These are phyloP conservation scores for Tetrapyrgos nigripes DNA, from an alignment of 1,284 basidiomycete genomes.

Conservation along the genomic window DNA sequence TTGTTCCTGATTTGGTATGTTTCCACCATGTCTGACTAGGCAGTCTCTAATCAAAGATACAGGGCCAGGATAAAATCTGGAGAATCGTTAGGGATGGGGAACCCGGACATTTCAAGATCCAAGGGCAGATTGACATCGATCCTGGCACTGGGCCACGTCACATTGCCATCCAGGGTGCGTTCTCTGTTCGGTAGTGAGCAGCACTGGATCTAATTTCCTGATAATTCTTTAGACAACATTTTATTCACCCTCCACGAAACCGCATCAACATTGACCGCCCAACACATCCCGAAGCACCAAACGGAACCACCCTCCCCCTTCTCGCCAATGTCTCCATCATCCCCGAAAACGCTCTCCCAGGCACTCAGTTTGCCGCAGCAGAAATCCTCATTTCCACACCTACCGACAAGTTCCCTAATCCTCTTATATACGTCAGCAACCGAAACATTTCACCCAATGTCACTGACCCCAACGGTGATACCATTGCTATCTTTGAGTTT, in stretches of 20 bases:
- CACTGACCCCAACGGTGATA: slow-evolving; percentile 56
- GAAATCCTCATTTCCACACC: slow-evolving; percentile 61
- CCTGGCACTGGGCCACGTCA: slow-evolving; percentile 65
- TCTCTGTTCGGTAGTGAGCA: neutral
- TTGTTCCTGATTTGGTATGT: slow-evolving; percentile 62
- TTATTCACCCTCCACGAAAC: slow-evolving; percentile 59
- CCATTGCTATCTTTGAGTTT: slow-evolving; percentile 63
- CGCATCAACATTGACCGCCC: slow-evolving; percentile 54
- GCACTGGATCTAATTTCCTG: slow-evolving; percentile 12
- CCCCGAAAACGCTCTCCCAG: slow-evolving; percentile 48
- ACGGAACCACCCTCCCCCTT: slow-evolving; percentile 50
- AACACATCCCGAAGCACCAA: slow-evolving; percentile 47
- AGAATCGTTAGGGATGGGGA: slow-evolving; percentile 50
- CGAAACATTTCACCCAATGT: slow-evolving; percentile 54
- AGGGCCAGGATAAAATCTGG: slow-evolving; percentile 71
- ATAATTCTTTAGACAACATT: slow-evolving; percentile 42
- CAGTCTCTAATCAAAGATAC: neutral
- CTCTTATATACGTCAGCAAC: slow-evolving; percentile 68
- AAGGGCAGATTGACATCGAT: slow-evolving; percentile 63
- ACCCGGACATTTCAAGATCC: slow-evolving; percentile 54
- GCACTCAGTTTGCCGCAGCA: slow-evolving; percentile 53
- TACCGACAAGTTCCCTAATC: slow-evolving; percentile 50
- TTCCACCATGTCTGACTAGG: neutral
- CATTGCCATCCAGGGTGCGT: slow-evolving; percentile 49
- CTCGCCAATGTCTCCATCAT: slow-evolving; percentile 59